These are phyloP conservation scores for Funneliformis mosseae DNA, from an alignment of 192 early-diverging fungal genomes.

Conservation along the genomic window DNA sequence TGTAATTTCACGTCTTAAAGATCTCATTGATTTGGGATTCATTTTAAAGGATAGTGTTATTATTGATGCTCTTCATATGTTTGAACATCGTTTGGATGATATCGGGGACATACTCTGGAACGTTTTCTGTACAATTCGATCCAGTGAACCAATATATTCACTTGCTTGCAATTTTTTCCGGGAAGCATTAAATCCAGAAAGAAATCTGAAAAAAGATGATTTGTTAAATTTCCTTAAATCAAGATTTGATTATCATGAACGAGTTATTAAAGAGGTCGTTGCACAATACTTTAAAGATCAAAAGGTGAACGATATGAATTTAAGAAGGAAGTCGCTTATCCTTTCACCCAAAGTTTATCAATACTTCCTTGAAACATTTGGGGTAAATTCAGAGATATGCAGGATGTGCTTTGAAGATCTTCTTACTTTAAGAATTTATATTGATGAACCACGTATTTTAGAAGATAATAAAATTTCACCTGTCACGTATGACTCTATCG, in stretches of 20 bases:
- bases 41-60: neutral
- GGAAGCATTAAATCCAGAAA: neutral
- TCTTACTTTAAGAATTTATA: no score
- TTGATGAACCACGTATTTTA: no score
- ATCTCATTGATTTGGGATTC: no score
- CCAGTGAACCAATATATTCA: neutral
- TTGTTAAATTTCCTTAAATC: neutral
- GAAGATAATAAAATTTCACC: no score
- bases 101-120: neutral
- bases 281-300: neutral
- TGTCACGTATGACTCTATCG: no score
- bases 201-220: neutral
- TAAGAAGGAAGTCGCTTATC: neutral
- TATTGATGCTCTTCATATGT: slow-evolving; percentile 4
- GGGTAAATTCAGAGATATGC: no score
- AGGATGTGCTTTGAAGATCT: no score
- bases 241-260: no score
- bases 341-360: neutral
- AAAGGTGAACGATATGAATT: neutral
- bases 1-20: no score
- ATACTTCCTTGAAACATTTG: no score
- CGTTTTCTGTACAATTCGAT: neutral
- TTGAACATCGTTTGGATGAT: slow-evolving; percentile 6
- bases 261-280: neutral
- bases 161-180: neutral